Base-by-base conservation (phyloP, 768 basidiomycete species). In the Rhizopogon rudus region DNA sequence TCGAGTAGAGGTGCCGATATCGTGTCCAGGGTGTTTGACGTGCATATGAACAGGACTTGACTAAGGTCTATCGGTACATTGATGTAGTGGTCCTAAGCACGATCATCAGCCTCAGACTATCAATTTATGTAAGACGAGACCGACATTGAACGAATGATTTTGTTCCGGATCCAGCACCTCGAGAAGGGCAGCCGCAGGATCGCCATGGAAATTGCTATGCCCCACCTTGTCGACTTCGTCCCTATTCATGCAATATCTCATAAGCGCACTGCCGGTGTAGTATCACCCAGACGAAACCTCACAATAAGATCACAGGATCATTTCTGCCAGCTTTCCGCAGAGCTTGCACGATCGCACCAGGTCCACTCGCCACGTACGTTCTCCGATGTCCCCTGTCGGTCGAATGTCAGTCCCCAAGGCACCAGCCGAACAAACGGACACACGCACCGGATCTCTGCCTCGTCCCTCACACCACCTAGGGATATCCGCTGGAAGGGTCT, bases 111-210 rank as follows among this genome's bases (percentile, higher is more conserved):
- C 41, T 16, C 16, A 48, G 37, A 17, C 8, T 16, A 17, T 22
- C 13, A 9, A 51, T 44, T 35, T 9, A 25, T 54, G 31, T 44
- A 42, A 12, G 33, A 51, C 16, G 41, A 25, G 43, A 68, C 80
- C 57, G 51, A 85, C 88, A 65, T 87, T 89, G 65, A 91, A 91
- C 0, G 82, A 78, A 64, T 88, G 81, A 58, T 94, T 95, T 69
- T 96, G 93, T 67, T 97, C 95, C 0, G 95, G 95, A 66, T 97
- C 95, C 51, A 98, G 77, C 0, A 95, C 93, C 64, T 98, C 94
- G 4, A 98, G 73, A 57, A 98, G 70, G 0, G 94, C 94, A 40
- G 95, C 95, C 3, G 82, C 84, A 13, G 94, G 94, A 67, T 96
- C 93, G 0, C 94, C 94, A 61, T 96, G 93, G 73, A 90, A 89